Conservation (phyloP, 2,329 filamentous ascomycete species). For the Colletotrichum sp. region DNA sequence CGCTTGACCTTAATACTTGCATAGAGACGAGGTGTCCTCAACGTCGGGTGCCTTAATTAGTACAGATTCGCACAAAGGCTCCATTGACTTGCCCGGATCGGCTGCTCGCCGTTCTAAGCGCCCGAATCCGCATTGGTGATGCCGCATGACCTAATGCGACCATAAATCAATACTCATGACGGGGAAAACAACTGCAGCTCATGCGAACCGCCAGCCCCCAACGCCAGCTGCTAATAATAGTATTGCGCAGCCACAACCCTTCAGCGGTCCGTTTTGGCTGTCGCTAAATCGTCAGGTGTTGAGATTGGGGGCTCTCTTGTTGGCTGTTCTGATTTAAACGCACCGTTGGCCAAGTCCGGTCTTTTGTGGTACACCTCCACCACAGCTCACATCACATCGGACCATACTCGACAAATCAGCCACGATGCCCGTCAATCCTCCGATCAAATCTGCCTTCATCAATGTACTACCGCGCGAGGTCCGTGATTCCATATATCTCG, state of each 20-base stretch:
- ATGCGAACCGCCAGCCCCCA: background rate
- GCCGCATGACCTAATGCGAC: background rate
- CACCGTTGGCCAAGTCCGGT: background rate
- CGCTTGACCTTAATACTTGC: background rate
- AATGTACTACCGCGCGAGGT: constrained; percentile 11
- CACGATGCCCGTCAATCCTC: background rate
- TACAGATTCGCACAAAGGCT: background rate
- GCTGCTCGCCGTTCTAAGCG: background rate
- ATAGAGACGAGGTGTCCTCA: background rate
- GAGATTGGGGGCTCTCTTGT: background rate
- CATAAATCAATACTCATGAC: background rate
- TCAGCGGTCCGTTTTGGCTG: background rate
- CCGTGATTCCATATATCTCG: constrained; percentile 19
- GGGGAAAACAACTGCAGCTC: background rate
- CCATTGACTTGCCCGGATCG: background rate
- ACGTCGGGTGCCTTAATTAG: background rate
- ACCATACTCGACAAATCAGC: background rate
- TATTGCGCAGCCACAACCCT: background rate
- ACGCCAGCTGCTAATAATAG: background rate
- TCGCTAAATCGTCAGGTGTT: background rate
- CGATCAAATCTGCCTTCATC: constrained; percentile 1
- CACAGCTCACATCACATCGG: background rate
- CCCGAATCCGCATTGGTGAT: background rate
- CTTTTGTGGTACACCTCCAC: background rate
- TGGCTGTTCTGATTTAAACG: background rate